Evolutionary conservation across 73 alveolate genomes (phyloP), one percentile per base, ranked within the genome.

Genomic region (Stentor coeruleus): DNA sequence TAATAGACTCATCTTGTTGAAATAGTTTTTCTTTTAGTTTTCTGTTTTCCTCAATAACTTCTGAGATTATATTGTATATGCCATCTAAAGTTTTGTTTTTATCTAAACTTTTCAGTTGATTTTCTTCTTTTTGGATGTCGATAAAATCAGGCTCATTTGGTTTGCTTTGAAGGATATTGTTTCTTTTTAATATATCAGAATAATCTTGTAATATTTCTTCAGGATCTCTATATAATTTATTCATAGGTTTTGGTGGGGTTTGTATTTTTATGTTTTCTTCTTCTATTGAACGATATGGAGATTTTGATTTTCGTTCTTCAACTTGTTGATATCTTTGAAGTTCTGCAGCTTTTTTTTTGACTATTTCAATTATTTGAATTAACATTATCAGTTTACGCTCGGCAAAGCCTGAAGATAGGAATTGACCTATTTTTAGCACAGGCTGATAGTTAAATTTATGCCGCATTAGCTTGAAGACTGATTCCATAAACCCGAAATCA

Each of bases 401-500:
- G 31, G 90, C 86, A 60, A 66, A 89, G 26, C 95, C 95, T 3
- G 41, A 42, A 31, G 76, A 14, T 58, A 89, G 85, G 81, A 89
- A 89, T 57, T 89, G 85, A 31, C 82, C 57, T 2, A 81, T 81
- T 3, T 74, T 87, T 4, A 89, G 79, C 35, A 74, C 36, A 1
- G 95, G 95, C 42, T 84, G 85, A 80, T 89, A 89, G 2, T 75
- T 40, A n/a, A 38, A 30, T 73, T 76, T 85, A 3, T 81, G 81
- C 15, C 74, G 74, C 33, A 89, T 73, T 4, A 89, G 77, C 59
- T 89, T 85, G 42, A 76, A 89, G 14, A 86, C 95, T 11, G 84
- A 31, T 74, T 89, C 95, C 59, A 89, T 80, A 75, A 89, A 89
- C 40, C 89, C 74, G 35, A n/a, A 4, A 59, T 89, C 95, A 31